Evolutionary conservation across 2,329 filamentous ascomycete species (phyloP).

Genomic region (Botryotinia convoluta): DNA sequence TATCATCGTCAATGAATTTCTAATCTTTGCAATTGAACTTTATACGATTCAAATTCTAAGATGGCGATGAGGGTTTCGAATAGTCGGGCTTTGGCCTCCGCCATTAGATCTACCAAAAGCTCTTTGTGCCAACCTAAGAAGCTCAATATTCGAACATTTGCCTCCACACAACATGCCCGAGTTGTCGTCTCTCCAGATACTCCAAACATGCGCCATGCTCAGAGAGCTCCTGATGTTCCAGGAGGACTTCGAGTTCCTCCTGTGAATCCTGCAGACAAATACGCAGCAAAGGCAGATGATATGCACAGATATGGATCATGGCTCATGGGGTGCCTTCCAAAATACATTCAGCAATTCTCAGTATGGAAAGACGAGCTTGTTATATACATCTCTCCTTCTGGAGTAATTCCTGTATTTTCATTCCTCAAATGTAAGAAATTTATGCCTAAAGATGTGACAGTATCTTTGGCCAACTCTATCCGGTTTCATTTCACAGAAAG

Average conservation of each 20-base stretch:
- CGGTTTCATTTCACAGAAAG: not conserved
- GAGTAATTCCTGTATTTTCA: constrained; percentile 84
- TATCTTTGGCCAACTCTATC: not conserved
- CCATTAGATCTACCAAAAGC: constrained; percentile 52
- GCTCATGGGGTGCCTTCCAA: constrained; percentile 93
- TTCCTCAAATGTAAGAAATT: constrained; percentile 71
- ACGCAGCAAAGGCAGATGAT: constrained; percentile 78
- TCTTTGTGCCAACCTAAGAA: constrained; percentile 29
- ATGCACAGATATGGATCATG: constrained; percentile 95
- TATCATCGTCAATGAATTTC: constrained; percentile 21
- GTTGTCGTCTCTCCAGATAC: constrained; percentile 52
- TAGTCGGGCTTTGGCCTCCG: constrained; percentile 54
- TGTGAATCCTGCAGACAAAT: constrained; percentile 92
- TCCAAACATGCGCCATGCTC: constrained; percentile 66
- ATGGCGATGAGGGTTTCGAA: constrained; percentile 62
- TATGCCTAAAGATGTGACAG: not conserved
- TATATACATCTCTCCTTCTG: constrained; percentile 85
- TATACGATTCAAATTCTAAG: constrained; percentile 39
- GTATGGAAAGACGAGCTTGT: constrained; percentile 99
- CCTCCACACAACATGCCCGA: constrained; percentile 39
- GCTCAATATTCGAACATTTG: constrained; percentile 37
- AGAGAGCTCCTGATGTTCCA: constrained; percentile 43
- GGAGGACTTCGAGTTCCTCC: constrained; percentile 72
- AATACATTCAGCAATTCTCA: constrained; percentile 98
- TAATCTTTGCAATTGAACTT: constrained; percentile 35